A percentile compares a stretch with the other conserved stretches of the same genome.
These are phyloP conservation scores for Calonectria leucothoes DNA, from an alignment of 2,329 filamentous ascomycete species.

Conservation along the genomic window DNA sequence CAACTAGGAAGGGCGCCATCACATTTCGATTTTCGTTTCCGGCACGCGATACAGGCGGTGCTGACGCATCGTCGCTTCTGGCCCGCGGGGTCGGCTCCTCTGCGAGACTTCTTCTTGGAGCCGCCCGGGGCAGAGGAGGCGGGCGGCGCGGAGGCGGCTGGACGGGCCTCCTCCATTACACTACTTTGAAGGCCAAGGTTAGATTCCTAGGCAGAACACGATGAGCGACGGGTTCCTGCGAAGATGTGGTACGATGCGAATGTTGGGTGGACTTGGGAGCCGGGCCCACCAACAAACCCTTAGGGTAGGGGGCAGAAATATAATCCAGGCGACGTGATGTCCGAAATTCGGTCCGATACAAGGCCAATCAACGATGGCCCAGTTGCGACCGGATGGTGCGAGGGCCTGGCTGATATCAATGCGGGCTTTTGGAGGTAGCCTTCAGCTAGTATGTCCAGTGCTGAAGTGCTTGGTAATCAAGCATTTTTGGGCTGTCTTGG, in stretches of 20 bases:
- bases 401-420: slow-evolving; percentile 13
- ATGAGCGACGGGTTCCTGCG: neutral
- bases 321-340: neutral
- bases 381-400: slow-evolving; percentile 23
- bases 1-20: slow-evolving; percentile 93
- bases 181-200: slow-evolving; percentile 11
- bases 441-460: slow-evolving; percentile 30
- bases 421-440: slow-evolving; percentile 24
- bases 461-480: slow-evolving; percentile 35
- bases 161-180: slow-evolving; percentile 35
- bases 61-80: slow-evolving; percentile 83
- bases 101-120: slow-evolving; percentile 62
- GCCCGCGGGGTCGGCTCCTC: slow-evolving; percentile 57
- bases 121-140: slow-evolving; percentile 23
- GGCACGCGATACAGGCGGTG: slow-evolving; percentile 85
- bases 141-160: slow-evolving; percentile 20
- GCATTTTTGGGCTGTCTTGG: slow-evolving; percentile 15
- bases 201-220: neutral
- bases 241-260: slow-evolving; percentile 13
- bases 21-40: slow-evolving; percentile 86
- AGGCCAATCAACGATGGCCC: slow-evolving; percentile 26
- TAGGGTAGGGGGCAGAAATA: slow-evolving; percentile 10
- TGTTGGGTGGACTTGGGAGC: neutral
- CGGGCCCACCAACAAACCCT: neutral
- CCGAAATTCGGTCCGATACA: slow-evolving; percentile 19